phyloP scores from a whole-genome alignment of 108 stramenopile genomes.

The Skeletonema tropicum region DNA sequence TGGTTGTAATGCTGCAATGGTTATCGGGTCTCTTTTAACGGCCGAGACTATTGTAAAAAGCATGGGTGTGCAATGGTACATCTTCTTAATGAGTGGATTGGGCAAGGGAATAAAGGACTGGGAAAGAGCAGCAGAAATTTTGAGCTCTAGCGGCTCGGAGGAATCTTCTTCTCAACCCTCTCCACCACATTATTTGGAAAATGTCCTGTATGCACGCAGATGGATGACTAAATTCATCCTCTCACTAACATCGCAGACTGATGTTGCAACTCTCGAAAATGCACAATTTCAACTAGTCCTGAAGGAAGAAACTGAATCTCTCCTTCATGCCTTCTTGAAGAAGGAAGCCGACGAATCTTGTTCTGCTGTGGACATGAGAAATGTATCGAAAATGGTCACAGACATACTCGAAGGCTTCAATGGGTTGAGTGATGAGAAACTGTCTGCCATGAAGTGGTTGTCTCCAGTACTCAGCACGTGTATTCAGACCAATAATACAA shows the following conservation, averaged over 20 bases:
- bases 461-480: slow-evolving; percentile 53
- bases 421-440: slow-evolving; percentile 46
- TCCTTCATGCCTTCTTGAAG: slow-evolving; percentile 64
- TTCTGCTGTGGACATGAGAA: slow-evolving; percentile 42
- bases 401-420: slow-evolving; percentile 49
- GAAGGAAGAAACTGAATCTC: slow-evolving; percentile 68
- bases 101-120: slow-evolving; percentile 76
- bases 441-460: slow-evolving; percentile 50
- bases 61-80: slow-evolving; percentile 74
- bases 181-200: slow-evolving; percentile 75
- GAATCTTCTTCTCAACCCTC: slow-evolving; percentile 15
- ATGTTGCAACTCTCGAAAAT: slow-evolving; percentile 38
- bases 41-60: slow-evolving; percentile 62
- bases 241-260: slow-evolving; percentile 46
- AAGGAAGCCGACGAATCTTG: slow-evolving; percentile 60
- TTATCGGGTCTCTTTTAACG: slow-evolving; percentile 72
- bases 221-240: slow-evolving; percentile 76
- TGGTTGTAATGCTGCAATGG: slow-evolving; percentile 74
- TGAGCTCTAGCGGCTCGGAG: slow-evolving; percentile 48
- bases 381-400: slow-evolving; percentile 52
- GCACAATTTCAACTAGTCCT: slow-evolving; percentile 57
- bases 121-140: slow-evolving; percentile 70
- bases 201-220: slow-evolving; percentile 71
- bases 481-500: slow-evolving; percentile 56
- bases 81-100: slow-evolving; percentile 74